Evolutionary conservation across 1,284 basidiomycete species (phyloP).

Genomic region (Psilocybe mexicana): DNA sequence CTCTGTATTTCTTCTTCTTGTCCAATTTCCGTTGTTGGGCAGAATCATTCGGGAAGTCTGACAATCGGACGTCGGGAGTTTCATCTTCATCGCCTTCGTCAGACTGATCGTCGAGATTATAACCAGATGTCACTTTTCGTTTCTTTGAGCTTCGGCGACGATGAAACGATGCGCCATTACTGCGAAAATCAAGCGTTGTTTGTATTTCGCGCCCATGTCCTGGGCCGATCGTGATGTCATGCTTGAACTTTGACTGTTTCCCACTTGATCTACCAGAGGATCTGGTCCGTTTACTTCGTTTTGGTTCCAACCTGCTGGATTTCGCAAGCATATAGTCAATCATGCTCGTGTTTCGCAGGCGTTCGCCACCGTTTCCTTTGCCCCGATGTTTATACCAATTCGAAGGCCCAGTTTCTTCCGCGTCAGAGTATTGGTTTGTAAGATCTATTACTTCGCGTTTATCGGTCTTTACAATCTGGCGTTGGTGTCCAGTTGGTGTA

Average conservation of each 20-base stretch:
- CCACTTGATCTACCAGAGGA: background rate
- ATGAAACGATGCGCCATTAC: conserved; percentile 6
- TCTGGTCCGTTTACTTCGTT: conserved; percentile 12
- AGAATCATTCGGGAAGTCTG: no score
- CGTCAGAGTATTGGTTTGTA: conserved; percentile 23
- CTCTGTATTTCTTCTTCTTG: conserved; percentile 24
- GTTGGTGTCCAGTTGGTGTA: conserved; percentile 15
- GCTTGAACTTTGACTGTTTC: conserved; percentile 22
- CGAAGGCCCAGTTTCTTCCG: conserved; percentile 25
- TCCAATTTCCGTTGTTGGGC: background rate
- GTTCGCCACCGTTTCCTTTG: background rate
- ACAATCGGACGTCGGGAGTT: no score
- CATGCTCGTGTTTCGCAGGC: conserved; percentile 40
- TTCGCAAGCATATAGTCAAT: conserved; percentile 63
- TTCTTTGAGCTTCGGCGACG: background rate
- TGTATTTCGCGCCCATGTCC: conserved; percentile 37
- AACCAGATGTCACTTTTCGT: background rate
- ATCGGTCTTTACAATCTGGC: conserved; percentile 4
- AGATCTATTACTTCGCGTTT: conserved; percentile 24
- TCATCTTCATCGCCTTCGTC: no score
- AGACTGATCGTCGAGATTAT: background rate
- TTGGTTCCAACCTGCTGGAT: conserved; percentile 33
- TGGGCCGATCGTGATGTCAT: conserved; percentile 40
- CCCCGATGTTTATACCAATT: background rate
- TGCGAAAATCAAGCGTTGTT: conserved; percentile 35